Evolutionary conservation across 345 rosid genomes (phyloP), one percentile per base, ranked within the genome.

Genomic region (Brassica juncea): DNA sequence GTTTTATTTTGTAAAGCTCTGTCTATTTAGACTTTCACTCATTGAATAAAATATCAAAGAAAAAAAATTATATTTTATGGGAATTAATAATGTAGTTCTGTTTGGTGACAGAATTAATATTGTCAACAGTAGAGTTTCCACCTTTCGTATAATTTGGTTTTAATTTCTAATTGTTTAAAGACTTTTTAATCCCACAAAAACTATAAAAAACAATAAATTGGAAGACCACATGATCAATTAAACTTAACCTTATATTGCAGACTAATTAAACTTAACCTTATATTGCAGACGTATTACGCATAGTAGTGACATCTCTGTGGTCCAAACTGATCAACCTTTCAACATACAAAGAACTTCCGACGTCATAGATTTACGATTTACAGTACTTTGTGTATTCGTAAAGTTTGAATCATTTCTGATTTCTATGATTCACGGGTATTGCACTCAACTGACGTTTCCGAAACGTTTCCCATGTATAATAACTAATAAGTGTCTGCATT

Each of bases 201-300:
- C 59, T 15, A 9, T 6, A 2, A 58, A 57, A 59, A 21, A 58
- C 62, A 58, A 21, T 58, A 59, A 23, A 23, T 4, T 59, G 31
- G 6, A 59, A 59, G 63, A 23, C n/a, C 63, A 59, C 1, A 23
- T 23, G 31, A 23, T 25, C 31, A 32, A 57, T 28, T 28, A 28
- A 28, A 19, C 21, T 19, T 19, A 19, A 19, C 21, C 10, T 4
- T 3, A 16, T 4, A 8, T 19, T 19, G 21, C 21, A 19, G 25
- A 55, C 11, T 55, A 55, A 19, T 32, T 32, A 32, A 35, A 35
- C 42, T 35, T 35, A 35, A 8, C 42, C 8, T 35, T 58, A 16
- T 68, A 76, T 76, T 77, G 14, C 37, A 21, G n/a, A 71, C 6
- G 23, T 42, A 61, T 19, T 61, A 47, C 61, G 39, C 70, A 30